Conservation (phyloP, 495 filamentous ascomycete genomes). For the Aspergillus asperescens region DNA sequence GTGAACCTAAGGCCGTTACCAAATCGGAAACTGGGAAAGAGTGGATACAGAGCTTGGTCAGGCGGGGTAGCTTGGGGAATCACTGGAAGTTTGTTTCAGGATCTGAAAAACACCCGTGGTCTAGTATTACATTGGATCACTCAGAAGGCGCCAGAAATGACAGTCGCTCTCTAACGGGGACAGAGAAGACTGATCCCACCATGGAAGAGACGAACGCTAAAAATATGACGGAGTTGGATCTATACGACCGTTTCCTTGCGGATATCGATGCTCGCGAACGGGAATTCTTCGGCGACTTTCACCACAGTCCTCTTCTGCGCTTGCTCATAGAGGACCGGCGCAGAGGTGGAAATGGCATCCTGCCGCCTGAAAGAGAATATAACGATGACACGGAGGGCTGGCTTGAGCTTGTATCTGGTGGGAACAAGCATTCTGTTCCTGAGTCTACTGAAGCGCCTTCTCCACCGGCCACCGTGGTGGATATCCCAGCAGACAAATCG, state of each 20-base stretch:
- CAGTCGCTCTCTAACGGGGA: not conserved
- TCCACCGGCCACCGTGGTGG: not conserved
- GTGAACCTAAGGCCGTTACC: constrained; percentile 15
- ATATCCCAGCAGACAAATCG: not conserved
- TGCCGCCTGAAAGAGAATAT: constrained; percentile 7
- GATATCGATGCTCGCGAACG: constrained; percentile 35
- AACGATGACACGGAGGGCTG: constrained; percentile 26
- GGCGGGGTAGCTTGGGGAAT: constrained; percentile 38
- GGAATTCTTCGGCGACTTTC: constrained; percentile 21
- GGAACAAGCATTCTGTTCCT: constrained; percentile 27
- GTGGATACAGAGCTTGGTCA: constrained; percentile 35
- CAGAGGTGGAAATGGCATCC: constrained; percentile 16
- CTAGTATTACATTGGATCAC: constrained; percentile 25
- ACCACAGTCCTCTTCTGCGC: constrained; percentile 33
- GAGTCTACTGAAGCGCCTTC: constrained; percentile 17
- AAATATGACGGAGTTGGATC: constrained; percentile 36
- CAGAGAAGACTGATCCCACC: not conserved
- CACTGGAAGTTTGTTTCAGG: constrained; percentile 30
- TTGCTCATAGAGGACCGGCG: constrained; percentile 31
- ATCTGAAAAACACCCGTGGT: constrained; percentile 19
- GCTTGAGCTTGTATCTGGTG: constrained; percentile 32
- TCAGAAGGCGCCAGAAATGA: constrained; percentile 13
- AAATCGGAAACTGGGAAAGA: constrained; percentile 29
- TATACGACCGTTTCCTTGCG: constrained; percentile 44
- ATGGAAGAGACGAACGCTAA: constrained; percentile 9